Evolutionary conservation across 805 yeast species (phyloP).

Genomic region (Yarrowia sp.): DNA sequence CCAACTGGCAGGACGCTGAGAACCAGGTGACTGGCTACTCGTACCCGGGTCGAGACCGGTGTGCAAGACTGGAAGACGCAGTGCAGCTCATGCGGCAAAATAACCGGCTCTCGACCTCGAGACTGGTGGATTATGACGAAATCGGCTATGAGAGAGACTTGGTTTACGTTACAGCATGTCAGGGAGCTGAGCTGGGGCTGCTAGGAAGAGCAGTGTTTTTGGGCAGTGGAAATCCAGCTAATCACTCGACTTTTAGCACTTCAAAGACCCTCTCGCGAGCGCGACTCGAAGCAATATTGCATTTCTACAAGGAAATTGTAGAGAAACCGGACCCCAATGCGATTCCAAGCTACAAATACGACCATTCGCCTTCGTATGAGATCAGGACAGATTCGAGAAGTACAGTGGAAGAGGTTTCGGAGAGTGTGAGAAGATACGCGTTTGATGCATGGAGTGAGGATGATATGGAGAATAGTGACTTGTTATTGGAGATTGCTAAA

Average conservation of each 20-base stretch:
- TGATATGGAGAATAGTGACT: background rate
- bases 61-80: background rate
- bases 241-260: background rate
- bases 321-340: background rate
- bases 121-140: background rate
- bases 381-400: background rate
- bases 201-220: background rate
- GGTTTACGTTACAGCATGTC: background rate
- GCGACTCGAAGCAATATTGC: background rate
- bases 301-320: background rate
- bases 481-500: background rate
- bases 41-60: background rate
- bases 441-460: background rate
- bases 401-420: background rate
- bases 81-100: background rate
- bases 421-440: background rate
- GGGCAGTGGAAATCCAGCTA: background rate
- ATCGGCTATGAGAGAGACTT: background rate
- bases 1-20: constrained; percentile 2
- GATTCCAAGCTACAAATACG: background rate
- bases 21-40: constrained; percentile 10
- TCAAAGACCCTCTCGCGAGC: background rate
- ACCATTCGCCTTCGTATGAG: background rate
- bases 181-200: background rate
- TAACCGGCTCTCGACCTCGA: background rate